These are phyloP conservation scores for Emergomyces africanus DNA, from an alignment of 2,329 filamentous ascomycete genomes.

Conservation along the genomic window DNA sequence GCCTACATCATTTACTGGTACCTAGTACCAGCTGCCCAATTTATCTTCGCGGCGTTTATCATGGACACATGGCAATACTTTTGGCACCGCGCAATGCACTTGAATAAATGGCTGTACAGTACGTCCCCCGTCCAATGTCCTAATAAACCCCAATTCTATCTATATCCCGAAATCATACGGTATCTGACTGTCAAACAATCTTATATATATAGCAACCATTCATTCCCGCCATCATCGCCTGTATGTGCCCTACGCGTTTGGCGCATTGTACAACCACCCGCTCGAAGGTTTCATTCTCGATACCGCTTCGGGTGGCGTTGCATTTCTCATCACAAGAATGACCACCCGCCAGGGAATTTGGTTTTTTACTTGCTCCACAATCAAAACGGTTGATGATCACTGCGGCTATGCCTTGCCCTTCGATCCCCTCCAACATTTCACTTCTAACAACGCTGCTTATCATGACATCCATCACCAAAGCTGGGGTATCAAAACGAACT, in stretches of 20 bases:
- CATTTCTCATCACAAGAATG: slow-evolving; percentile 71
- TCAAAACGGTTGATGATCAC: slow-evolving; percentile 97
- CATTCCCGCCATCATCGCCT: slow-evolving; percentile 93
- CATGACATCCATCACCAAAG: slow-evolving; percentile 98
- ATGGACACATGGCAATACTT: slow-evolving; percentile 99
- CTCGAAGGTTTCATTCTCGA: slow-evolving; percentile 90
- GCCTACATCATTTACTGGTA: slow-evolving; percentile 72
- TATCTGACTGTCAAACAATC: neutral
- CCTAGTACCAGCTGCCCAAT: slow-evolving; percentile 63
- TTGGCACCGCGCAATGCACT: slow-evolving; percentile 88
- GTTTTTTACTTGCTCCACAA: slow-evolving; percentile 78
- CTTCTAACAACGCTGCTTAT: slow-evolving; percentile 89
- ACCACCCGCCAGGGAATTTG: slow-evolving; percentile 73
- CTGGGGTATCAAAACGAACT: slow-evolving; percentile 79
- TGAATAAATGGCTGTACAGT: slow-evolving; percentile 97
- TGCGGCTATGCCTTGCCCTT: slow-evolving; percentile 93
- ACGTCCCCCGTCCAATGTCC: slow-evolving; percentile 28
- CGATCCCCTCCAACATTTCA: slow-evolving; percentile 84
- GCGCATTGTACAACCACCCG: slow-evolving; percentile 92
- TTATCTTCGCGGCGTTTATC: slow-evolving; percentile 58
- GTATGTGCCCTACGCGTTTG: slow-evolving; percentile 95
- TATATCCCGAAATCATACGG: slow-evolving; percentile 7
- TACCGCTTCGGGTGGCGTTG: slow-evolving; percentile 72
- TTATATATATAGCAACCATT: slow-evolving; percentile 60
- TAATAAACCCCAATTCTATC: neutral